phyloP scores from a whole-genome alignment of 2,329 filamentous ascomycete genomes.

The Trichoderma atrobrunneum region DNA sequence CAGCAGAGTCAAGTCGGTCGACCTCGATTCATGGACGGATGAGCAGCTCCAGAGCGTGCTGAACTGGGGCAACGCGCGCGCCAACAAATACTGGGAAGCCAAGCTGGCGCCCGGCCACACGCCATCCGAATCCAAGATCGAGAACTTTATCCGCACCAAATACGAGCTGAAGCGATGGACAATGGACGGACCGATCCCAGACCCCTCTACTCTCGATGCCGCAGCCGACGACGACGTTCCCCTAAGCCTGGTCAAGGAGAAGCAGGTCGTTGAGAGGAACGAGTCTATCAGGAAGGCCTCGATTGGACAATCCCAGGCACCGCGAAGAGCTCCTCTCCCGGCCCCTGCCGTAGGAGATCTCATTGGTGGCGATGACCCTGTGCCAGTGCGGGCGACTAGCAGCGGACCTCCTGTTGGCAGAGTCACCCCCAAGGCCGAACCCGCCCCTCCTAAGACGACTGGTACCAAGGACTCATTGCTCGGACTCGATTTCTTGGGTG shows the following conservation, averaged over 20 bases:
- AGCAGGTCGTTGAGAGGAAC: conserved; percentile 60
- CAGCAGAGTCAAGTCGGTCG: conserved; percentile 95
- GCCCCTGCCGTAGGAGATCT: conserved; percentile 66
- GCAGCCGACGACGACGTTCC: conserved; percentile 83
- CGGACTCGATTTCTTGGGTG: conserved; percentile 88
- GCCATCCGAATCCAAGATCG: conserved; percentile 95
- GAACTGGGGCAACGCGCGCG: conserved; percentile 92
- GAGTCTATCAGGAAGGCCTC: conserved; percentile 61
- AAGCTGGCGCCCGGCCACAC: conserved; percentile 89
- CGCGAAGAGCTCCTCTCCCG: conserved; percentile 39
- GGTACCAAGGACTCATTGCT: conserved; percentile 84
- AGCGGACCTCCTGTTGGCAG: conserved; percentile 57
- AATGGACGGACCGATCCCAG: conserved; percentile 95
- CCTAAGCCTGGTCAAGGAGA: conserved; percentile 62
- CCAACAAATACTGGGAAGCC: conserved; percentile 98
- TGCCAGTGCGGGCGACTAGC: conserved; percentile 64
- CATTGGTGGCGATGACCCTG: conserved; percentile 72
- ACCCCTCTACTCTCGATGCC: conserved; percentile 80
- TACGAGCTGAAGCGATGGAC: conserved; percentile 98
- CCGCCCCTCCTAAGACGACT: conserved; percentile 65
- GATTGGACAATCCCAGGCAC: conserved; percentile 41
- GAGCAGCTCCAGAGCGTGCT: conserved; percentile 93
- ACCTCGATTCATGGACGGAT: conserved; percentile 97
- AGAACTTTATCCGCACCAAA: conserved; percentile 99
- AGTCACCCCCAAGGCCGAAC: conserved; percentile 57